Conservation (phyloP, 2,329 filamentous ascomycete genomes). For the Zasmidium angulare region DNA sequence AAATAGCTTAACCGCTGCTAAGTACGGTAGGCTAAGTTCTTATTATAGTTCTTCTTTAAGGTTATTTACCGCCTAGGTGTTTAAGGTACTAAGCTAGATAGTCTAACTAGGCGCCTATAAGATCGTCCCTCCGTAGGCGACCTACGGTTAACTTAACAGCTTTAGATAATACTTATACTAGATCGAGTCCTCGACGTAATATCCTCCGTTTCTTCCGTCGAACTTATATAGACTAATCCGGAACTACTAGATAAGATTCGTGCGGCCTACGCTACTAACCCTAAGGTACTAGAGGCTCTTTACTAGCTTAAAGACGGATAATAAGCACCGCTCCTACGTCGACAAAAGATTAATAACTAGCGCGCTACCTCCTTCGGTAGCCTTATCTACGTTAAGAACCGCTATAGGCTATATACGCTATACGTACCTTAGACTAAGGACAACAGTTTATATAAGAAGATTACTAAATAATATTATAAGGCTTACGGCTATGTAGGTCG, state of each 20-base stretch:
- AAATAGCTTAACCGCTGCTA: constrained; percentile 32
- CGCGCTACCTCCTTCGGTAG: too few relatives aligned
- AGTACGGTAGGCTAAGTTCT: constrained; percentile 25
- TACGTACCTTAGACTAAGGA: neutral
- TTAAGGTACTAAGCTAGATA: neutral
- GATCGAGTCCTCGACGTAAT: neutral
- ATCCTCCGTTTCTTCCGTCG: neutral
- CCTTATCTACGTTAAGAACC: neutral
- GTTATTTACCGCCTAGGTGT: too few relatives aligned
- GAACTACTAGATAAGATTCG: neutral
- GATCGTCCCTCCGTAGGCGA: neutral
- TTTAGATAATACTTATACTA: neutral
- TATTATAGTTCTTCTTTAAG: constrained; percentile 12
- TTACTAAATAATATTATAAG: neutral
- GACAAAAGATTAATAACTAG: too few relatives aligned
- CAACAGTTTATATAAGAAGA: neutral
- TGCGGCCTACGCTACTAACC: neutral
- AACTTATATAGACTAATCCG: neutral
- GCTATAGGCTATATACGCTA: neutral
- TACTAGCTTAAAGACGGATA: neutral
- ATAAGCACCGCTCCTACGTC: too few relatives aligned
- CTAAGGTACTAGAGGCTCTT: neutral
- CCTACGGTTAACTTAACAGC: neutral
- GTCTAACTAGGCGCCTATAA: neutral
- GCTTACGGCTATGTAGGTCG: neutral